Percentiles rank a stretch among this genome's conserved stretches.
These are phyloP conservation scores for Sporothrix brasiliensis DNA, from an alignment of 2,329 filamentous ascomycete genomes.

Conservation along the genomic window DNA sequence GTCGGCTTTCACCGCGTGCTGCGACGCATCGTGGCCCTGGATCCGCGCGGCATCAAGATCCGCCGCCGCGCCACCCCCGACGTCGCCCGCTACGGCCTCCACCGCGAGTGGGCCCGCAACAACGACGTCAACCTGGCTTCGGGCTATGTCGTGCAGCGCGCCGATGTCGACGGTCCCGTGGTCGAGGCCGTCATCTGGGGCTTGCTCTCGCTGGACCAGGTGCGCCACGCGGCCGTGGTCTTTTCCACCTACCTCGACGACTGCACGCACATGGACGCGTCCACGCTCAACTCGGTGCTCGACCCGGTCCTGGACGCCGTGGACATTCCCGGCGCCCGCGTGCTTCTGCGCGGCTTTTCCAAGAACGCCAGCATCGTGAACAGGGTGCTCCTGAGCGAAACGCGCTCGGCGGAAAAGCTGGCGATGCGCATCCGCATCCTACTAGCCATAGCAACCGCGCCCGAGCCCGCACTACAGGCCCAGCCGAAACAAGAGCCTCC, in stretches of 20 bases:
- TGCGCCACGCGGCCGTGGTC: constrained; percentile 50
- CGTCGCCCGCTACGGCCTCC: constrained; percentile 34
- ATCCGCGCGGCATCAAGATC: constrained; percentile 48
- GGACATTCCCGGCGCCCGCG: constrained; percentile 44
- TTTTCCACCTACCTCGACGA: constrained; percentile 48
- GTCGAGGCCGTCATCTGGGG: constrained; percentile 53
- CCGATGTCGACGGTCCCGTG: constrained; percentile 45
- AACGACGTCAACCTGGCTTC: constrained; percentile 39
- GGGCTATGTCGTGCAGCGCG: constrained; percentile 48
- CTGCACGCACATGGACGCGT: constrained; percentile 46
- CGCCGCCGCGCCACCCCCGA: constrained; percentile 34
- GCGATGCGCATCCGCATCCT: constrained; percentile 34
- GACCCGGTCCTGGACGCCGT: constrained; percentile 48
- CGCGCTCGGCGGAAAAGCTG: constrained; percentile 28
- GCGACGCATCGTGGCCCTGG: constrained; percentile 51
- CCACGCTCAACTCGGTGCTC: constrained; percentile 48
- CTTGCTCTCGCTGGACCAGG: constrained; percentile 52
- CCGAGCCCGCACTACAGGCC: constrained; percentile 14
- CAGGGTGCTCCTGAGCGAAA: constrained; percentile 31
- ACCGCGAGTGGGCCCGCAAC: constrained; percentile 39
- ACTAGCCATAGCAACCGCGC: constrained; percentile 29
- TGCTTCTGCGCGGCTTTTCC: constrained; percentile 43
- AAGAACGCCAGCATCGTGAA: constrained; percentile 38
- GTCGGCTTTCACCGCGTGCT: constrained; percentile 51
- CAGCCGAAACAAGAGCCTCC: not conserved